These are phyloP conservation scores for Oxytropis ochrocephala DNA, from an alignment of 306 rosid species.

Conservation along the genomic window DNA sequence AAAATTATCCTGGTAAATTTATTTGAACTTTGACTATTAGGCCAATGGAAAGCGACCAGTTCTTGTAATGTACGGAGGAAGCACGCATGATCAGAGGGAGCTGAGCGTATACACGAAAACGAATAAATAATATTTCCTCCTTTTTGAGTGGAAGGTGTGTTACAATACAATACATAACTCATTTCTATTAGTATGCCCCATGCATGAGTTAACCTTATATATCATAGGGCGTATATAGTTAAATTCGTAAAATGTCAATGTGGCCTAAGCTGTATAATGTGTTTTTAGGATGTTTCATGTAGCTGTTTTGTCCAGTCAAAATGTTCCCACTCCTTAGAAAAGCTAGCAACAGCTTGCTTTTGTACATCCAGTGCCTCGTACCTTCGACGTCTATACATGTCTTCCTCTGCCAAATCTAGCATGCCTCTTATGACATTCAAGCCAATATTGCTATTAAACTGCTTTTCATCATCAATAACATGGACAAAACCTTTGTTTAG, in stretches of 20 bases:
- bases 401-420: slow-evolving; percentile 64
- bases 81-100: not conserved
- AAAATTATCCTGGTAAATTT: too few relatives aligned
- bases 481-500: slow-evolving; percentile 74
- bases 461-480: slow-evolving; percentile 74
- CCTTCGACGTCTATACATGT: slow-evolving; percentile 68
- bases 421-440: slow-evolving; percentile 84
- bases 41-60: not conserved
- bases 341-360: slow-evolving; percentile 59
- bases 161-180: not conserved
- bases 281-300: slow-evolving; percentile 22
- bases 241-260: not conserved
- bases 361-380: slow-evolving; percentile 52
- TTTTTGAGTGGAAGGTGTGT: not conserved
- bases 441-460: slow-evolving; percentile 61
- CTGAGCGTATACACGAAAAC: not conserved
- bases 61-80: not conserved
- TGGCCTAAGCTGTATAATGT: not conserved
- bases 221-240: not conserved
- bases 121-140: not conserved
- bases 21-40: not conserved
- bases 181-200: not conserved
- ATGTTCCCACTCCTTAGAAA: slow-evolving; percentile 54
- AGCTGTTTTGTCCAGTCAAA: slow-evolving; percentile 88
- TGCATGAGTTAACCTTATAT: not conserved